Conservation (phyloP, 164 flowering plant genomes). For the Annona squamosa region DNA sequence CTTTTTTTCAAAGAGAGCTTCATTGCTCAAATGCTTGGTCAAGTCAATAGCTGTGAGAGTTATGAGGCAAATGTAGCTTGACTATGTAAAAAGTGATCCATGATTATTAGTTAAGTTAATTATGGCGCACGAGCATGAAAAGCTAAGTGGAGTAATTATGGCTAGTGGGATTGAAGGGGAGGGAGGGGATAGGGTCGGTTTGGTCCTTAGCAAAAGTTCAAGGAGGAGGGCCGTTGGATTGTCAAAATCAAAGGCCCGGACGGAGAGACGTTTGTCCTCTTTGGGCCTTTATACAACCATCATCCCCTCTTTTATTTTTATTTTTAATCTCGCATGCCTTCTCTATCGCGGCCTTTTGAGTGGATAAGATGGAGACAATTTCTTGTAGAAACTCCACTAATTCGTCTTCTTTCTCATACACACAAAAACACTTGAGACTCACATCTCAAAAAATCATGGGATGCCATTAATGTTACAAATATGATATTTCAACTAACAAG, state of each 20-base stretch:
- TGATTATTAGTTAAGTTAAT: no score
- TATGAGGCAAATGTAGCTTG: no score
- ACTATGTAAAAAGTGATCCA: no score
- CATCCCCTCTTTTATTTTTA: neutral
- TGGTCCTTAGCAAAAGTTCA: neutral
- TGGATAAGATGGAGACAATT: neutral
- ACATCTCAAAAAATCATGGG: no score
- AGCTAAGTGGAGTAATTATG: neutral
- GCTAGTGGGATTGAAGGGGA: no score
- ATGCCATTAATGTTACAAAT: no score
- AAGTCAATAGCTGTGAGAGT: no score
- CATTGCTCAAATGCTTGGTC: no score
- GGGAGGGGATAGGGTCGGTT: neutral
- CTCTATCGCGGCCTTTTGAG: neutral
- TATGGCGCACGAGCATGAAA: neutral
- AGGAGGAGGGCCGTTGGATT: neutral
- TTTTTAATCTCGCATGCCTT: neutral
- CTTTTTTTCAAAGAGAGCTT: no score
- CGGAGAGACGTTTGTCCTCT: neutral
- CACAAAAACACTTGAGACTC: no score
- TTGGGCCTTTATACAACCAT: neutral
- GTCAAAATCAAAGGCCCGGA: neutral
- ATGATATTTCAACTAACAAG: no score
- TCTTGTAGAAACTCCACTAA: neutral
- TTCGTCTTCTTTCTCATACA: neutral